These are phyloP conservation scores for Viola odorata DNA, from an alignment of 345 rosid species.

Conservation along the genomic window DNA sequence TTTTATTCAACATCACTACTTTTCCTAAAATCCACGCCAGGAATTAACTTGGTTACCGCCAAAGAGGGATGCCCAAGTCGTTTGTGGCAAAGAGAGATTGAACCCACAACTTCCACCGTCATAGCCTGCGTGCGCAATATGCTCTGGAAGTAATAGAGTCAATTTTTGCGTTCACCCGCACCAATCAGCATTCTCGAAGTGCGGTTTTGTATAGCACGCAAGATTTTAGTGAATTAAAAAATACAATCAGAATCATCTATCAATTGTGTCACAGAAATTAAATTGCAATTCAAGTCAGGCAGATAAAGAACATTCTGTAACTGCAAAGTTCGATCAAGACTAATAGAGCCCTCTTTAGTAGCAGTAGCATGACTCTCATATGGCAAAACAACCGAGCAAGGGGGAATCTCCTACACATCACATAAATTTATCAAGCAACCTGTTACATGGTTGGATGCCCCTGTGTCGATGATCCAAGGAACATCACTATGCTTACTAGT, in stretches of 20 bases:
- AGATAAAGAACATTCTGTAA: too few relatives aligned
- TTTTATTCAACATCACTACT: neutral
- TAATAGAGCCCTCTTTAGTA: neutral
- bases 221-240: neutral
- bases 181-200: neutral
- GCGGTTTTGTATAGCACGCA: neutral
- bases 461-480: conserved; percentile 6
- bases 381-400: neutral
- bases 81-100: neutral
- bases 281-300: neutral
- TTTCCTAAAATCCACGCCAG: neutral
- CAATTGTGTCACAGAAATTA: neutral
- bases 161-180: neutral
- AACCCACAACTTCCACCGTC: neutral
- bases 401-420: neutral
- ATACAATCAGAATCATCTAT: neutral
- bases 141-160: neutral
- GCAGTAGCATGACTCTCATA: neutral
- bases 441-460: conserved; percentile 8
- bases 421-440: neutral
- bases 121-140: neutral
- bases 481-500: neutral
- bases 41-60: neutral
- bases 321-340: too few relatives aligned
- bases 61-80: neutral